Base-by-base conservation (phyloP, 441 rosid species). In the Pelargonium australe region DNA sequence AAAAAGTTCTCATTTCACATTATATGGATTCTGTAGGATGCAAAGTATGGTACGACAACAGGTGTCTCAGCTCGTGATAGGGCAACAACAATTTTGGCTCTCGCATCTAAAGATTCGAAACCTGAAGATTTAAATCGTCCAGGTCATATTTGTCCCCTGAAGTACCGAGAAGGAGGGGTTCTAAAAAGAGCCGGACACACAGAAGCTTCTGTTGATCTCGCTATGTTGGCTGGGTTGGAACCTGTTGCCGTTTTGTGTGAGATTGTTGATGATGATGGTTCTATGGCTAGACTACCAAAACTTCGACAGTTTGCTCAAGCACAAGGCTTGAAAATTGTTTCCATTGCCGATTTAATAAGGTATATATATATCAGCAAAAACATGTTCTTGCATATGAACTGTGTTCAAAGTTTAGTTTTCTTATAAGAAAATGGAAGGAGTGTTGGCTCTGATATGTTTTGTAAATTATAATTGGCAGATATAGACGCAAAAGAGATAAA, bases 151-250 rank as follows among this genome's bases (percentile, higher is more conserved):
- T 85, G 83, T 44, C 87, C 87, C 23, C 79, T 86, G 58, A 85
- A 81, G 66, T 86, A 86, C 74, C 75, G 87, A 69, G 91, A 83
- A 75, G 89, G 91, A 17, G 87, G 86, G 51, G 87, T 85, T 71
- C 81, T 85, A 58, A 85, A 86, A 80, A 85, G 91, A 77, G 91
- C 89, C 67, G 89, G 91, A 63, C 91, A 87, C 61, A 83, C 91
- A 1, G 89, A 87, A 79, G 87, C 91, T 14, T 83, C 89, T 61
- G 81, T 85, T 69, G 89, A 87, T 74, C 81, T 87, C 68, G 81
- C 91, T 17, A 77, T 82, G 51, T 78, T 85, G 65, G 86, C 89
- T 7, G 89, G 89, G 45, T 68, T 85, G 60, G 86, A 85, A 11
- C 85, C 89, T 44, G 85, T 65, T 34, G 82, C 85, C 5, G 82